A percentile compares a stretch with the other conserved stretches of the same genome.
Evolutionary conservation across 2,329 filamentous ascomycete genomes (phyloP).

Genomic region (Coniochaeta prunicola): DNA sequence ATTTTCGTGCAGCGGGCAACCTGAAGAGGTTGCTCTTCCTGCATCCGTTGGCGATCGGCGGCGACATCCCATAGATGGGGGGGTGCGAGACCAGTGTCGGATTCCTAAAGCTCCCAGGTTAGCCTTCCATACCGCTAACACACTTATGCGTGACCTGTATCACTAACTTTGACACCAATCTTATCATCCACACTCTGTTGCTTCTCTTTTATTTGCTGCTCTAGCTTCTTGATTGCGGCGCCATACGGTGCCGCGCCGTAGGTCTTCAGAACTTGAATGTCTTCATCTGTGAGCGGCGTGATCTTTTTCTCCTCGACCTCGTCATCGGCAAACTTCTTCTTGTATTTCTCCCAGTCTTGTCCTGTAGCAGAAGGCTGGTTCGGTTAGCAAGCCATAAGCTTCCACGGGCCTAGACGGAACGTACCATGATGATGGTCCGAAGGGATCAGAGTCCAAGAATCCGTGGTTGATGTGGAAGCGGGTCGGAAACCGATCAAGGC

Average conservation of each 20-base stretch:
- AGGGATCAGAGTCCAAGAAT: not conserved
- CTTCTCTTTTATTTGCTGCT: constrained; percentile 99
- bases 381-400: constrained; percentile 10
- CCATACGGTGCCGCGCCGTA: constrained; percentile 97
- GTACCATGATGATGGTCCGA: not conserved
- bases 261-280: constrained; percentile 98
- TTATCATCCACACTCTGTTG: constrained; percentile 98
- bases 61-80: constrained; percentile 99
- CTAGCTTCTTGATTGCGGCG: constrained; percentile 88
- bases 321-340: constrained; percentile 94
- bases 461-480: not conserved
- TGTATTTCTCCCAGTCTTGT: constrained; percentile 96
- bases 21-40: constrained; percentile 94
- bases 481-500: not conserved
- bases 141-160: not conserved
- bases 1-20: constrained; percentile 99
- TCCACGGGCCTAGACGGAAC: not conserved
- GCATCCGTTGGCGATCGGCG: constrained; percentile 96
- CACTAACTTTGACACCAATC: constrained; percentile 71
- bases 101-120: constrained; percentile 60
- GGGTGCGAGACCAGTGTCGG: constrained; percentile 94
- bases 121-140: constrained; percentile 11
- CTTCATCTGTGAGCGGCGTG: constrained; percentile 90
- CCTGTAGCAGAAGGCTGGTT: constrained; percentile 89
- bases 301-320: constrained; percentile 99